Evolutionary conservation across 306 rosid species (phyloP).

Genomic region (Cucurbita pepo): DNA sequence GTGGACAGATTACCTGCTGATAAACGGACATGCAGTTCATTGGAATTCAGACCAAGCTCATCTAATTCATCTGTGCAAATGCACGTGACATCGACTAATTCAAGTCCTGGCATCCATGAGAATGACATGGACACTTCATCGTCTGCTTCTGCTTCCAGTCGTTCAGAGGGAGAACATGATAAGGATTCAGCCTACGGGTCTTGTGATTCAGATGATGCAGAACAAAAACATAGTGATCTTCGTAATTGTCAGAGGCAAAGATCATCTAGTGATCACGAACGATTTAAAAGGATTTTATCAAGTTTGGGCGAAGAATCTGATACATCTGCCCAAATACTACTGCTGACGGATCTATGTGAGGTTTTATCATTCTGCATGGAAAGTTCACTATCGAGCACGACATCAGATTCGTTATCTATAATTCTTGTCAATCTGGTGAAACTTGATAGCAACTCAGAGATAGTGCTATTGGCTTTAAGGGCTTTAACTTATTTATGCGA

Average conservation of each 20-base stretch:
- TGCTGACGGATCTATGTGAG: slow-evolving; percentile 79
- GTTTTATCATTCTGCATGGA: slow-evolving; percentile 79
- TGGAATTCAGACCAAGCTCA: slow-evolving; percentile 78
- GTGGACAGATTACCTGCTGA: slow-evolving; percentile 80
- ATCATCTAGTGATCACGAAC: slow-evolving; percentile 65
- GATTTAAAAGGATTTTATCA: slow-evolving; percentile 49
- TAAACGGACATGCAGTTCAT: slow-evolving; percentile 74
- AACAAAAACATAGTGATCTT: slow-evolving; percentile 46
- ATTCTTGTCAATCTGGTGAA: slow-evolving; percentile 61
- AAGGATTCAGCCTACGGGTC: slow-evolving; percentile 83
- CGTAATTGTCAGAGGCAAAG: slow-evolving; percentile 58
- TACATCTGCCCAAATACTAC: slow-evolving; percentile 49
- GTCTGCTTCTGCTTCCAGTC: slow-evolving; percentile 71
- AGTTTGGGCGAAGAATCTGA: slow-evolving; percentile 53
- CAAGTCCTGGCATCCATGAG: slow-evolving; percentile 40
- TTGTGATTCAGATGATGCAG: slow-evolving; percentile 87
- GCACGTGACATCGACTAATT: slow-evolving; percentile 25
- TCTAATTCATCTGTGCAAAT: slow-evolving; percentile 56
- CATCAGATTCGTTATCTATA: slow-evolving; percentile 53
- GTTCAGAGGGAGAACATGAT: slow-evolving; percentile 71
- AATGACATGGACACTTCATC: slow-evolving; percentile 90
- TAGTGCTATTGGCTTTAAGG: slow-evolving; percentile 73
- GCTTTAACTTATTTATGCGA: slow-evolving; percentile 91
- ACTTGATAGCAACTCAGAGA: slow-evolving; percentile 52
- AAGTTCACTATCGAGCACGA: slow-evolving; percentile 67